Evolutionary conservation across 495 filamentous ascomycete genomes (phyloP).

Genomic region (Tuber indicum): DNA sequence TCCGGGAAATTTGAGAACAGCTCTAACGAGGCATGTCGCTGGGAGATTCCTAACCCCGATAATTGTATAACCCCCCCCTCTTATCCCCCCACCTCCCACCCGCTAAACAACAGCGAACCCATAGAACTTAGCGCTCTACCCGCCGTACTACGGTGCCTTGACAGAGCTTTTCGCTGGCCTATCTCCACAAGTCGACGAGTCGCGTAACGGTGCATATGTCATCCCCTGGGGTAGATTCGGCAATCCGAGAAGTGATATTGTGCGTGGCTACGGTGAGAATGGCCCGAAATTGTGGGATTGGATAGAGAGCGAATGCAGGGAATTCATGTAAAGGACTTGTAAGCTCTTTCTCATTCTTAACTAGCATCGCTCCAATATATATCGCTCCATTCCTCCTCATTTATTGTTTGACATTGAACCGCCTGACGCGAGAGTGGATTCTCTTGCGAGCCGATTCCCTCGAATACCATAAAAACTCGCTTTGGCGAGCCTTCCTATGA

Average conservation of each 20-base stretch:
- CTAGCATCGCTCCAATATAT: neutral
- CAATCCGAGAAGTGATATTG: conserved; percentile 39
- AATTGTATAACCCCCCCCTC: neutral
- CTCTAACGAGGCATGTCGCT: neutral
- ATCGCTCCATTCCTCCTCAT: neutral
- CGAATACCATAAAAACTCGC: neutral
- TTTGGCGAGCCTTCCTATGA: neutral
- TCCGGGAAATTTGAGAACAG: conserved; percentile 33
- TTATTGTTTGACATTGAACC: neutral
- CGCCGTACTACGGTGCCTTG: conserved; percentile 42
- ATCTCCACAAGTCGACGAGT: conserved; percentile 38
- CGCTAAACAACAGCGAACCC: conserved; percentile 9
- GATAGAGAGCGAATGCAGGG: conserved; percentile 42
- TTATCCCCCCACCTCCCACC: neutral
- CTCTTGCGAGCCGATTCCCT: neutral
- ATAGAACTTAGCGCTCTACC: conserved; percentile 18
- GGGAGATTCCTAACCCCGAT: neutral
- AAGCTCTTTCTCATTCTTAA: neutral
- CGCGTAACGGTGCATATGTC: conserved; percentile 42
- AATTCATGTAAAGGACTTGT: conserved; percentile 23
- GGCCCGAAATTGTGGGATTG: conserved; percentile 44
- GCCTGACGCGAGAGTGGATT: neutral
- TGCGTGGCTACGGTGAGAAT: conserved; percentile 32
- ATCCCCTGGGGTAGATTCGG: conserved; percentile 46
- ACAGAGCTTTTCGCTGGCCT: conserved; percentile 47